Base-by-base conservation (phyloP, 2,329 filamentous ascomycete species). In the Fusarium hainanense region DNA sequence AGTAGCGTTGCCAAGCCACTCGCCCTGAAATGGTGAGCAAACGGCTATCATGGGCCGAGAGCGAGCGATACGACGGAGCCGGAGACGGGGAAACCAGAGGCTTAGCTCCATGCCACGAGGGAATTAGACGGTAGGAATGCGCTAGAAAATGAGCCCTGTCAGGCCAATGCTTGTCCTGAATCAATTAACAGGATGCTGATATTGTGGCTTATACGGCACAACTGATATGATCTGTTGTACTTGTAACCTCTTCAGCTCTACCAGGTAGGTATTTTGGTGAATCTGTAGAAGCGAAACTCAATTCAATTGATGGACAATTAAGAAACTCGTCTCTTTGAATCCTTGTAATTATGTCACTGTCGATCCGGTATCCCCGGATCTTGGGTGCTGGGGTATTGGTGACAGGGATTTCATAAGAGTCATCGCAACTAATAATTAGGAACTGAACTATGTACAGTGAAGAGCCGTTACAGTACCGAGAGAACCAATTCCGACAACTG, bases 31-130 rank as follows among this genome's bases (percentile, higher is more conserved):
- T 44, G 37, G 27, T 59, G 48, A 52, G 60, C 30, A 66, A 50
- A 63, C 50, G 61, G 64, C 47, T 41, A 52, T 42, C 23, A 52
- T 42, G 34, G 34, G 34, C 70, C 63, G 69, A 75, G 74, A 43
- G 64, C 73, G 73, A 75, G 73, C 59, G 66, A 75, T 75, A 75
- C 73, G 73, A 72, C 42, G 48, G 30, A 25, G 30, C 25, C 49
- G 23, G 34, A 23, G 49, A 52, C 49, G 55, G 57, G 61, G 43
- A 50, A 43, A 62, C 42, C 50, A 43, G 42, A 51, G 28, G 55
- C 13, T 30, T 34, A n/a, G 46, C 25, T 42, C n/a, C 49, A 40
- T 52, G 32, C 64, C 58, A 70, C 43, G 49, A 68, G 43, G 58
- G 60, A 64, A 50, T 55, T 52, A 54, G 63, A 40, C 12, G 48